Conservation (phyloP, 257 asterid species). For the Nicotiana paniculata region DNA sequence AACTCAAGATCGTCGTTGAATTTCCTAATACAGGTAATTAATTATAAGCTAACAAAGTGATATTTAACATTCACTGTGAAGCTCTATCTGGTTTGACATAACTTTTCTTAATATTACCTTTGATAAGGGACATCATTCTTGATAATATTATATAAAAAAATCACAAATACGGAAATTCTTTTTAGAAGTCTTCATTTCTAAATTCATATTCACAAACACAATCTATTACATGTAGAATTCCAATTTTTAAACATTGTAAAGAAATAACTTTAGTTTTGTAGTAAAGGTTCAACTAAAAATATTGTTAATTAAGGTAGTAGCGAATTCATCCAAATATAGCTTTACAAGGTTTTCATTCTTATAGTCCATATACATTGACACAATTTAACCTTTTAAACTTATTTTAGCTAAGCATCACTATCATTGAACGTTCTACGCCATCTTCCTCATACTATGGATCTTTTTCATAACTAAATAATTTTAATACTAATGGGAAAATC, state of each 20-base stretch:
- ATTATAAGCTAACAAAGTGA: background rate
- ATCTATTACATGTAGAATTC: background rate
- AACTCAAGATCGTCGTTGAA: background rate
- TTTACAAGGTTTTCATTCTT: background rate
- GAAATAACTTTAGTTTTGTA: background rate
- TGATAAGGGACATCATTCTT: no score
- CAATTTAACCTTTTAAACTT: background rate
- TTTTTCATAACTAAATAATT: background rate
- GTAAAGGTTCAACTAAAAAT: background rate
- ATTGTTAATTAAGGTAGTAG: background rate
- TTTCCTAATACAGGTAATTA: background rate
- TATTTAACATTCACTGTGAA: background rate
- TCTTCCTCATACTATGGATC: background rate
- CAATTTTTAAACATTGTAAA: background rate
- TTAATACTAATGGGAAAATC: background rate
- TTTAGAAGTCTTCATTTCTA: background rate
- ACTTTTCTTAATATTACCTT: background rate
- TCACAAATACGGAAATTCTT: background rate
- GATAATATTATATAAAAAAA: background rate
- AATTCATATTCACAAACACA: background rate
- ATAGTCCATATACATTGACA: background rate
- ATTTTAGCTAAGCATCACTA: background rate
- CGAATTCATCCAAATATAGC: background rate
- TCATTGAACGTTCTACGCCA: background rate
- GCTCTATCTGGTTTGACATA: background rate